Evolutionary conservation across 768 basidiomycete genomes (phyloP).

Genomic region (Dacryopinax primogenitus): DNA sequence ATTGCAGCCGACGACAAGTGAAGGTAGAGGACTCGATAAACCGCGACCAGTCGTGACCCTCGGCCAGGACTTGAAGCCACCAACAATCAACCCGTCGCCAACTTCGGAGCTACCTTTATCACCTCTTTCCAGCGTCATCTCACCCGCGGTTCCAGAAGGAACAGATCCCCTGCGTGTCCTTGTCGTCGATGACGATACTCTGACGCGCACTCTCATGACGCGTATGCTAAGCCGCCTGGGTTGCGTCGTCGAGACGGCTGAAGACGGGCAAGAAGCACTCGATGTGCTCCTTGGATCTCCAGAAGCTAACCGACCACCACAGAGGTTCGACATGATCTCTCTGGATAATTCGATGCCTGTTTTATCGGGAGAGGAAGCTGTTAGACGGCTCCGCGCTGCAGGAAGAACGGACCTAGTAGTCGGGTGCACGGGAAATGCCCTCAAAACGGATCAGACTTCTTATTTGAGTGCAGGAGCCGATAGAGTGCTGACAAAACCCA

Average conservation of each 20-base stretch:
- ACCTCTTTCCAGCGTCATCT: neutral
- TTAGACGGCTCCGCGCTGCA: constrained; percentile 18
- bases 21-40: constrained; percentile 15
- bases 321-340: constrained; percentile 22
- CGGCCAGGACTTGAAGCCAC: neutral
- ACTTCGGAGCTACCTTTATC: neutral
- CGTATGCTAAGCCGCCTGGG: constrained; percentile 23
- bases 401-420: constrained; percentile 23
- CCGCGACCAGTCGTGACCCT: neutral
- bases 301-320: constrained; percentile 9
- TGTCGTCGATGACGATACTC: constrained; percentile 16
- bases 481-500: constrained; percentile 21
- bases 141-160: constrained; percentile 17
- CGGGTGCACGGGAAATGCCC: constrained; percentile 26
- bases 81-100: neutral
- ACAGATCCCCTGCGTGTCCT: constrained; percentile 9
- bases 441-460: constrained; percentile 20
- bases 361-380: constrained; percentile 22
- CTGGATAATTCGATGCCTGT: constrained; percentile 24
- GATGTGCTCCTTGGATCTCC: constrained; percentile 18
- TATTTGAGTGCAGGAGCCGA: constrained; percentile 23
- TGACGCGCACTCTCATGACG: constrained; percentile 21
- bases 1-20: neutral
- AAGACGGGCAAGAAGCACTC: constrained; percentile 21
- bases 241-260: constrained; percentile 20